Percentiles rank a stretch among this genome's conserved stretches.
These are phyloP conservation scores for Geotrichum bryndzae DNA, from an alignment of 1,139 yeast genomes.

Conservation along the genomic window DNA sequence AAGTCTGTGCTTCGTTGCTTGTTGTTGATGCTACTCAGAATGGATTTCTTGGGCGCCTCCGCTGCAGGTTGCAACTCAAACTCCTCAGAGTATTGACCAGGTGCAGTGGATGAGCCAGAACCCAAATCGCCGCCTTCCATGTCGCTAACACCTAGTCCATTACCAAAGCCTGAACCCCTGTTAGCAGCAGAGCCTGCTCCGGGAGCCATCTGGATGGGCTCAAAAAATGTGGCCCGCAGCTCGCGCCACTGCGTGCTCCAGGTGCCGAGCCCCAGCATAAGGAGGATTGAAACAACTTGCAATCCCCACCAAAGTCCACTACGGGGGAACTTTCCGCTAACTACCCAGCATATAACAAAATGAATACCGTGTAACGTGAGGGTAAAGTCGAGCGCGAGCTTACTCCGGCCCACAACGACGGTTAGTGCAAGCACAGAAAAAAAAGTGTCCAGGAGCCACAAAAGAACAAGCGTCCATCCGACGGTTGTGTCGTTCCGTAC, in stretches of 20 bases:
- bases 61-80: conserved; percentile 10
- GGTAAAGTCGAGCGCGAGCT: conserved; percentile 94
- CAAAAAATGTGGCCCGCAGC: conserved; percentile 80
- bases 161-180: neutral
- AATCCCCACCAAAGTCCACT: conserved; percentile 79
- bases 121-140: neutral
- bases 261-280: conserved; percentile 74
- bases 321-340: conserved; percentile 60
- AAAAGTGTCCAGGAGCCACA: conserved; percentile 75
- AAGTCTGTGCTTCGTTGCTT: neutral
- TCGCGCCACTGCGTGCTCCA: conserved; percentile 88
- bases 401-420: conserved; percentile 82
- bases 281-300: conserved; percentile 59
- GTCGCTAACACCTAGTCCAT: neutral
- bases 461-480: conserved; percentile 63
- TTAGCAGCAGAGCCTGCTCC: neutral
- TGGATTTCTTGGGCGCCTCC: neutral
- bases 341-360: conserved; percentile 61
- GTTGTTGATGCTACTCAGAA: neutral
- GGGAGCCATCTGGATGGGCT: conserved; percentile 27
- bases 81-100: conserved; percentile 8
- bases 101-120: neutral
- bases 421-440: conserved; percentile 68
- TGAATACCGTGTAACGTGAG: conserved; percentile 80
- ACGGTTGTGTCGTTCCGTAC: conserved; percentile 70